phyloP scores from a whole-genome alignment of 2,329 filamentous ascomycete genomes.

The Ceratocystis ficicola region DNA sequence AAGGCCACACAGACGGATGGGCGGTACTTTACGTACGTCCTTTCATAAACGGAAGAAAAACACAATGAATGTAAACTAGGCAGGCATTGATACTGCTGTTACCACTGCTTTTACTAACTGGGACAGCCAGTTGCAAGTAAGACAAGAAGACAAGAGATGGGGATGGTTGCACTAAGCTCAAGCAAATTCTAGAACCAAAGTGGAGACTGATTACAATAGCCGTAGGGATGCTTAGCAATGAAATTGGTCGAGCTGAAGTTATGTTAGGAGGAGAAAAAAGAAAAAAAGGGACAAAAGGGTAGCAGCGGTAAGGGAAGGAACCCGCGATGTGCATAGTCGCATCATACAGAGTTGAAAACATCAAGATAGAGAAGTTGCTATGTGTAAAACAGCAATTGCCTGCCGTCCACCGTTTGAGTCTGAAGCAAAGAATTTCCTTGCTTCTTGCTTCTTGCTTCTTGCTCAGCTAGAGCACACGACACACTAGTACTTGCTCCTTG shows the following conservation, averaged over 20 bases:
- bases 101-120: neutral
- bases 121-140: neutral
- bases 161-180: conserved; percentile 9
- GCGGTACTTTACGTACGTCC: neutral
- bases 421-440: no score
- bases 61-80: neutral
- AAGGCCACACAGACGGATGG: neutral
- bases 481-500: no score
- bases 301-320: neutral
- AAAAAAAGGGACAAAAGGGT: neutral
- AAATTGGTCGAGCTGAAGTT: neutral
- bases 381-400: neutral
- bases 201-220: neutral
- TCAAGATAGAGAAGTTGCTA: neutral
- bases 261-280: neutral
- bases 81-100: neutral
- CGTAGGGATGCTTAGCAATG: no score
- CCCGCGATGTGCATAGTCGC: neutral
- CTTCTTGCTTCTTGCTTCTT: neutral
- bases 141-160: neutral
- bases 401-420: neutral
- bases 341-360: no score
- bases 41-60: neutral
- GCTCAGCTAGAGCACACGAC: no score
- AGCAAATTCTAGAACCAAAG: neutral